Evolutionary conservation across 495 filamentous ascomycete genomes (phyloP).

Genomic region (Penicillium ucsense): DNA sequence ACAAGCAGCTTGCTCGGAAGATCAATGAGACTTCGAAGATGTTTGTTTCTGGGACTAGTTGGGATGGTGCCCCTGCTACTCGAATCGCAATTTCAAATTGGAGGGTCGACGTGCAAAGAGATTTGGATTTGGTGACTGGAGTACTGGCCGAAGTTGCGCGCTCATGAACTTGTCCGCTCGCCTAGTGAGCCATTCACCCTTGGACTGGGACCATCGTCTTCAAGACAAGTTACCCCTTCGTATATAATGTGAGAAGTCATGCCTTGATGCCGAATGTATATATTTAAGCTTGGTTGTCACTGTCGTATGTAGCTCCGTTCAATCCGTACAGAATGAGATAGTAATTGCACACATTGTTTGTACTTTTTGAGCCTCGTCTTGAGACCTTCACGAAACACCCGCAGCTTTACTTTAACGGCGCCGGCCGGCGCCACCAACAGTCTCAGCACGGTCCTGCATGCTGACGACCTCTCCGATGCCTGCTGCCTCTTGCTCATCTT

Average conservation of each 20-base stretch:
- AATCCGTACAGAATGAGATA: too few relatives aligned
- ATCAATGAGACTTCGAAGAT: slow-evolving; percentile 70
- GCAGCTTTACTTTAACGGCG: slow-evolving; percentile 34
- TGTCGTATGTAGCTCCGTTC: too few relatives aligned
- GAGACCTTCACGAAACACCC: background rate
- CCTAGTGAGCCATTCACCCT: too few relatives aligned
- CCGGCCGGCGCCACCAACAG: slow-evolving; percentile 46
- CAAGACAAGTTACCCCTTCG: too few relatives aligned
- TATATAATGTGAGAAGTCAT: too few relatives aligned
- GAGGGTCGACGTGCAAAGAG: slow-evolving; percentile 39
- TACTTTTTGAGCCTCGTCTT: too few relatives aligned
- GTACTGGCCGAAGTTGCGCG: slow-evolving; percentile 25
- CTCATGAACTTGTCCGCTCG: too few relatives aligned
- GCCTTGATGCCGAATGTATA: too few relatives aligned
- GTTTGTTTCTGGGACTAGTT: slow-evolving; percentile 75
- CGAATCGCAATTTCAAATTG: slow-evolving; percentile 81
- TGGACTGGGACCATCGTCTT: too few relatives aligned
- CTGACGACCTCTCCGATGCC: slow-evolving; percentile 94
- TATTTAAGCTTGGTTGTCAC: too few relatives aligned
- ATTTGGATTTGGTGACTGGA: slow-evolving; percentile 25
- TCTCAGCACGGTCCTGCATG: slow-evolving; percentile 57
- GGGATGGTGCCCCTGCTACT: slow-evolving; percentile 61
- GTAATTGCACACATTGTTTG: too few relatives aligned
- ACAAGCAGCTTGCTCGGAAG: slow-evolving; percentile 49
- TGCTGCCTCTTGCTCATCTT: slow-evolving; percentile 93